Evolutionary conservation across 495 filamentous ascomycete species (phyloP), one percentile per base, ranked within the genome.

Genomic region (Astrothelium macrocarpum): DNA sequence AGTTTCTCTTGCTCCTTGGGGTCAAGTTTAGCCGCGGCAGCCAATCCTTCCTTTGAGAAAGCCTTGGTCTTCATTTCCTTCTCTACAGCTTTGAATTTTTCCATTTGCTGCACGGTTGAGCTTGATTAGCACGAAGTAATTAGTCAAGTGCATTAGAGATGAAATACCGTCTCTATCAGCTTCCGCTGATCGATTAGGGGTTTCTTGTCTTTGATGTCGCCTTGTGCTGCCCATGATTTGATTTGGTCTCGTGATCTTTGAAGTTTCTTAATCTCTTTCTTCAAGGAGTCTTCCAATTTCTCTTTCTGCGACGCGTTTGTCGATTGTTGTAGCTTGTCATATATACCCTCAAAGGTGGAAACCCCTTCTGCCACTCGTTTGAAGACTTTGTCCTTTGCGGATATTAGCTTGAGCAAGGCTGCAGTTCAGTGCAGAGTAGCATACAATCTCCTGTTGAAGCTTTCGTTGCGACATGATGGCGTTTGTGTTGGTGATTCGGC

Each of bases 11-110:
- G 90, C 72, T 97, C 93, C 71, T 88, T 94, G 1, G 94, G 94
- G 77, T 98, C 94, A 49, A 97, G 81, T 74, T 96, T 92, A 56
- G 91, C 87, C 1, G 90, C 90, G 56, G 91, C 87, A 49, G 87
- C 90, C 53, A 98, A 77, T 39, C 94, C 94, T 76, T 97, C 95
- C 81, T 98, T 97, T 43, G 95, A 97, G 75, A 95, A 98, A 63
- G 94, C 93, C 77, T 98, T 98, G 58, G 94, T 98, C 79, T 98
- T 98, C 93, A 98, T 97, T 74, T 96, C 94, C 79, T 98, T 98
- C 78, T 98, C 94, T n/a, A 98, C 94, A 28, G 91, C 92, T 80
- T 98, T 98, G 84, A 98, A 98, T 70, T 89, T 90, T 77, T 98
- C 94, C 94, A 98, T 98, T 86, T 95, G 90, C 95, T 97, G 77